Base-by-base conservation (phyloP, 2,329 filamentous ascomycete genomes). In the Penicillium sp. region DNA sequence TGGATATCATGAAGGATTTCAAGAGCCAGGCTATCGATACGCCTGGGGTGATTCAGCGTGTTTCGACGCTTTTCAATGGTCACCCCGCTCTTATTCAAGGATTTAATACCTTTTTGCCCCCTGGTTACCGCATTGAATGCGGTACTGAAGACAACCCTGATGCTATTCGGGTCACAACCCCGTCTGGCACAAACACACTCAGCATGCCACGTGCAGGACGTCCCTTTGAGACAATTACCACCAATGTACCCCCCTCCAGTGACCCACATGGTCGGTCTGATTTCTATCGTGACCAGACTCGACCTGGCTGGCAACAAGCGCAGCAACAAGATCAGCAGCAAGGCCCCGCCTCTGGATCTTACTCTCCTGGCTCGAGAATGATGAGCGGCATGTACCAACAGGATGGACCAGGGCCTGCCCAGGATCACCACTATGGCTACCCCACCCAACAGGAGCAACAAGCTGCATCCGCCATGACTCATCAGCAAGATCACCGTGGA, bases 1-100 rank as follows among this genome's bases (percentile, higher is more conserved):
- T 99, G 43, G 94, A 99, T 66, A 99, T 99, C 46, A 99, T 99
- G 94, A 99, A 99, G 70, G 94, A 99, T 67, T 99, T 99, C 74
- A 99, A 99, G 77, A 96, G 91, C 67, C 93, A 96, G 77, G 91
- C 92, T 84, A 99, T 99, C 67, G 94, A 99, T 71, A 99, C 94
- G 0, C 94, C 94, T 0, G 94, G 94, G 1, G 94, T 99, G 3
- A 99, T 99, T 64, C 95, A 96, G 67, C 87, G 94, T 46, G 94
- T 99, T 28, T 97, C 94, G 1, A 91, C 91, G 50, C 84, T 99
- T 1, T 99, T 99, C 70, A 92, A 93, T 22, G 94, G 94, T 3
- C 93, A 99, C 67, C 94, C 94, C 3, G 94, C 90, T 69, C 82
- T 96, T 26, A 97, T 99, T 46, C 93, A 97, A 74, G 94, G 94